Evolutionary conservation across 768 basidiomycete species (phyloP).

Genomic region (Termitomyces sp.): DNA sequence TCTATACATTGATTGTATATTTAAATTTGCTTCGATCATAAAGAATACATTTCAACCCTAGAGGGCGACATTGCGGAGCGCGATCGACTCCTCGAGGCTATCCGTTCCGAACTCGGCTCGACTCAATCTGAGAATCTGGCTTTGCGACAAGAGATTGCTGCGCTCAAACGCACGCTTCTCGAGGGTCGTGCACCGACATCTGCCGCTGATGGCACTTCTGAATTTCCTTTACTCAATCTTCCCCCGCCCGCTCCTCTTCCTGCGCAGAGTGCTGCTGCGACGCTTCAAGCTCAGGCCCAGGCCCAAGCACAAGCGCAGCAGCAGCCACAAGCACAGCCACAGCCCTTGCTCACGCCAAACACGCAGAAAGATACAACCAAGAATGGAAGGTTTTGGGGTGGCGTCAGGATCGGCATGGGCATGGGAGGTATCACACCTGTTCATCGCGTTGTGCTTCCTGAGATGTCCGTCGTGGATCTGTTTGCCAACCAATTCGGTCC

Average conservation of each 20-base stretch:
- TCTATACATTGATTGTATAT: conserved; percentile 7
- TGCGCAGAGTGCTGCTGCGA: conserved; percentile 33
- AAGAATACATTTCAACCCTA: conserved; percentile 92
- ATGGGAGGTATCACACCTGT: conserved; percentile 76
- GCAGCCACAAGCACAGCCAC: conserved; percentile 3
- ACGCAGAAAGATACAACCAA: conserved; percentile 70
- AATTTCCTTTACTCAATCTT: conserved; percentile 31
- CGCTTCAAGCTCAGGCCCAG: conserved; percentile 13
- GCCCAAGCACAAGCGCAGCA: conserved; percentile 17
- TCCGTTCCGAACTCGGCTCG: conserved; percentile 77
- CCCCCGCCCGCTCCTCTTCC: conserved; percentile 49
- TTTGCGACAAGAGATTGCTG: conserved; percentile 68
- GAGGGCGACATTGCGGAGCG: conserved; percentile 92
- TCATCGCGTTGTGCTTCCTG: conserved; percentile 79
- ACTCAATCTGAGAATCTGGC: conserved; percentile 80
- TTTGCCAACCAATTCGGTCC: conserved; percentile 13
- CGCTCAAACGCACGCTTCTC: conserved; percentile 71
- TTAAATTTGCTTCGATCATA: conserved; percentile 5
- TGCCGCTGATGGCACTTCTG: conserved; percentile 4
- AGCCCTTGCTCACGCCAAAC: conserved; percentile 52
- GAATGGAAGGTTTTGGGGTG: conserved; percentile 71
- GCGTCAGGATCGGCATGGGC: conserved; percentile 33
- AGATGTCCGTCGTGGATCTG: conserved; percentile 29
- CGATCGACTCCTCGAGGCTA: conserved; percentile 84
- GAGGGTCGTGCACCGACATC: conserved; percentile 49